Percentiles rank a stretch among this genome's conserved stretches.
Evolutionary conservation across 164 flowering plant species (phyloP).

Genomic region (Macadamia tetraphylla): DNA sequence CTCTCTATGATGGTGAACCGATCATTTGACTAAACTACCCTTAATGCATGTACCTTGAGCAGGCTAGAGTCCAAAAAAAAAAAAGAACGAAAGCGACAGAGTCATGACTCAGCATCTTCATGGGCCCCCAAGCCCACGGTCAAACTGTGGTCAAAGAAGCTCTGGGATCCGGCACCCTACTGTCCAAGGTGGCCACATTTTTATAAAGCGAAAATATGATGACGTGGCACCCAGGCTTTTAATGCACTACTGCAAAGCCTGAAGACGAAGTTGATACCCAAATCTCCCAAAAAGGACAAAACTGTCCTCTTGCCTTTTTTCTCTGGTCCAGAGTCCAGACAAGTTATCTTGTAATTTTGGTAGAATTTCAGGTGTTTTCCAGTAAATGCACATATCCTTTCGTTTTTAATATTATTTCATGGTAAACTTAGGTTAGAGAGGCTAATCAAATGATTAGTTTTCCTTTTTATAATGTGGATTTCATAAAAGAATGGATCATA

Average conservation of each 20-base stretch:
- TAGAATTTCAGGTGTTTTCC: not conserved
- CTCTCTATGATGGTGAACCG: no score
- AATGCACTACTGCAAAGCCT: not conserved
- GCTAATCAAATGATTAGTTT: not conserved
- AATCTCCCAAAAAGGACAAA: conserved; percentile 17
- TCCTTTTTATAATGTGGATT: not conserved
- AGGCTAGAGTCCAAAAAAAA: conserved; percentile 44
- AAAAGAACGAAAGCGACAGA: conserved; percentile 33
- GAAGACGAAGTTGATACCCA: conserved; percentile 15
- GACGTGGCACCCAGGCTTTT: conserved; percentile 25
- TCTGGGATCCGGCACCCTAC: conserved; percentile 14
- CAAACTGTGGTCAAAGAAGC: conserved; percentile 33
- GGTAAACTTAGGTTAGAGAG: not conserved
- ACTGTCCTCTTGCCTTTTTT: conserved; percentile 14
- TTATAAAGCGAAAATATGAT: conserved; percentile 12
- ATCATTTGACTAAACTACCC: not conserved
- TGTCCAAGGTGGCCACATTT: conserved; percentile 22
- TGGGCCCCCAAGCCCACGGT: conserved; percentile 14
- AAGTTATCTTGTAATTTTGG: not conserved
- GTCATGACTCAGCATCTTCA: not conserved
- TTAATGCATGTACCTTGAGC: not conserved
- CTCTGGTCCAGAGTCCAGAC: not conserved
- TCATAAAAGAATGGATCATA: not conserved
- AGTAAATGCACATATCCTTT: not conserved
- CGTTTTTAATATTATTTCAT: not conserved